phyloP scores from a whole-genome alignment of 371 early-diverging fungal genomes.

The Mortierella sp. region DNA sequence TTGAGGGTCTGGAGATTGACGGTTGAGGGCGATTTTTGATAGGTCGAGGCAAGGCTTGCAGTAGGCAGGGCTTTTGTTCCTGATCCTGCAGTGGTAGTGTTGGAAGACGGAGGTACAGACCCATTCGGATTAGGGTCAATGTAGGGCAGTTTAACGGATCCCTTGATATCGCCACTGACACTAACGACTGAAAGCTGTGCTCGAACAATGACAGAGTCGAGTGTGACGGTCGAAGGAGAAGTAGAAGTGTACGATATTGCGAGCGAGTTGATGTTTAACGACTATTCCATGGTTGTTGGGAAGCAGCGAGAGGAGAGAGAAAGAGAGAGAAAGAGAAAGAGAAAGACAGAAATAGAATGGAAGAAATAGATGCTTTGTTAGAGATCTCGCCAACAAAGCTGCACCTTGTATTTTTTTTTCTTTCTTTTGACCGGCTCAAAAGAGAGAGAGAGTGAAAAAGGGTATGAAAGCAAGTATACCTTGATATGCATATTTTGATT shows the following conservation, averaged over 20 bases:
- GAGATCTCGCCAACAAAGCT: too few species aligned
- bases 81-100: background rate
- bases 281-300: too few species aligned
- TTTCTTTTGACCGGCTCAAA: too few species aligned
- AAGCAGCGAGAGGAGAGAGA: too few species aligned
- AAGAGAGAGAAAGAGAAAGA: background rate
- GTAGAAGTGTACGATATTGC: conserved; percentile 35
- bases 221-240: conserved; percentile 16
- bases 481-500: conserved; percentile 27
- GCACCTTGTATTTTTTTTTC: too few species aligned
- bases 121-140: too few species aligned
- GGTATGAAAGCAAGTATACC: conserved; percentile 11
- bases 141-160: conserved; percentile 19
- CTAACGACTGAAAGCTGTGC: conserved; percentile 36
- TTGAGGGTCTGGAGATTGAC: conserved; percentile 41
- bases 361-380: too few species aligned
- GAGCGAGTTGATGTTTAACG: conserved; percentile 40
- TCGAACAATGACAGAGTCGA: conserved; percentile 30
- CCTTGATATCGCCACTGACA: conserved; percentile 40
- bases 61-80: background rate
- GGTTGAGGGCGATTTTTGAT: conserved; percentile 2
- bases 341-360: background rate
- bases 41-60: background rate
- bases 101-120: background rate
- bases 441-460: background rate